phyloP scores from a whole-genome alignment of 495 filamentous ascomycete species.

The Daldinia decipiens region DNA sequence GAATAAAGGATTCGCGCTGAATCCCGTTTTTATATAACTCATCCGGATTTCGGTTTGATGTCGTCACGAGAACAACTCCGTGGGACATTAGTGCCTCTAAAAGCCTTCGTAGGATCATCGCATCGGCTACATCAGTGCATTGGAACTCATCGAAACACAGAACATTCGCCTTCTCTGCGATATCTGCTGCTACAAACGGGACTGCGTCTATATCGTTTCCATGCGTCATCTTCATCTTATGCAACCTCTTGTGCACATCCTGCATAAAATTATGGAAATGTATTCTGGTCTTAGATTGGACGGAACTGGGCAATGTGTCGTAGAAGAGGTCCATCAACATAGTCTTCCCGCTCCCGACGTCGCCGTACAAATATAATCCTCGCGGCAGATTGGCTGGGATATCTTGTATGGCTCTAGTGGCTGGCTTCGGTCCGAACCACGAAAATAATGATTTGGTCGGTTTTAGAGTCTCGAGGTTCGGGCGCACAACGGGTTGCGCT shows the following conservation, averaged over 20 bases:
- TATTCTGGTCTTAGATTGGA: conserved; percentile 88
- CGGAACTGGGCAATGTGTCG: conserved; percentile 85
- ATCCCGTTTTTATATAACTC: conserved; percentile 98
- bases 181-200: conserved; percentile 91
- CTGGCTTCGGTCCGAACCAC: conserved; percentile 67
- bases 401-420: conserved; percentile 48
- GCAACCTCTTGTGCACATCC: conserved; percentile 91
- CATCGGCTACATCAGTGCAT: conserved; percentile 97
- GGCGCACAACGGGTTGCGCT: conserved; percentile 77
- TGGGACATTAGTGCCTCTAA: conserved; percentile 92
- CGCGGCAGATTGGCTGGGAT: conserved; percentile 81
- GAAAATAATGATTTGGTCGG: conserved; percentile 74
- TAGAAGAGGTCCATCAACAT: conserved; percentile 99
- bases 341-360: conserved; percentile 97
- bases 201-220: conserved; percentile 92
- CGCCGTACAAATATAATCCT: conserved; percentile 94
- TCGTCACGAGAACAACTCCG: conserved; percentile 95
- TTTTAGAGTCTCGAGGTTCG: conserved; percentile 76
- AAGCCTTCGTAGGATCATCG: conserved; percentile 93
- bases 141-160: conserved; percentile 99
- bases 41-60: conserved; percentile 94
- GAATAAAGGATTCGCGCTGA: conserved; percentile 93
- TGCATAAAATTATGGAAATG: conserved; percentile 99
- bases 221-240: conserved; percentile 86
- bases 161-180: conserved; percentile 84